phyloP scores from a whole-genome alignment of 148 eudicot species.

The Chenopodium suecicum region DNA sequence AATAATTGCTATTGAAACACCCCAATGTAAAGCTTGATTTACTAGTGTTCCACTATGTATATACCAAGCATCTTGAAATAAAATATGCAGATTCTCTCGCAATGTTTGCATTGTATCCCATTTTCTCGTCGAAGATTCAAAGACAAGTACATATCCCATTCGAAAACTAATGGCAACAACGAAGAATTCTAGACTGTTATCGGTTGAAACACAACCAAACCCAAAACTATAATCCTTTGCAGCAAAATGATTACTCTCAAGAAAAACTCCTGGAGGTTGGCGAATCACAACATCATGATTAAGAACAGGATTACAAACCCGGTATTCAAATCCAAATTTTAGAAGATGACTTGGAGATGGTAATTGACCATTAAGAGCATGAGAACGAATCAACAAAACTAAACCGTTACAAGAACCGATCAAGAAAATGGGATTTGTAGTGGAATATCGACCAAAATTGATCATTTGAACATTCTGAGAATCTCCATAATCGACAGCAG shows the following conservation, averaged over 20 bases:
- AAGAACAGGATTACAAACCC: not conserved
- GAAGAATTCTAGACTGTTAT: not conserved
- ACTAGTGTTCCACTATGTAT: not conserved
- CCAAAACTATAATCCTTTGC: not conserved
- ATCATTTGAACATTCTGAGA: too few relatives aligned
- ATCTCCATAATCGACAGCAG: too few relatives aligned
- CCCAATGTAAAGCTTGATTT: constrained; percentile 1
- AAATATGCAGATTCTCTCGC: not conserved
- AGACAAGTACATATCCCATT: not conserved
- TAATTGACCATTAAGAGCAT: too few relatives aligned
- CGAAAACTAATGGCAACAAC: not conserved
- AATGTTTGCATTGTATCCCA: not conserved
- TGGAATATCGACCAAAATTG: too few relatives aligned
- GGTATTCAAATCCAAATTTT: not conserved
- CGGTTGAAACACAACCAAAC: not conserved
- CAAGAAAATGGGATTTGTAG: too few relatives aligned
- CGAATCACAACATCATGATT: not conserved
- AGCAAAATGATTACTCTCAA: too few relatives aligned
- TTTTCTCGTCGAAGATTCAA: not conserved
- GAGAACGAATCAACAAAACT: not conserved
- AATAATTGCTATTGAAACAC: not conserved
- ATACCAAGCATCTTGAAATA: not conserved
- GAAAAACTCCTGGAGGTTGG: not conserved
- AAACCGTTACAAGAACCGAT: not conserved
- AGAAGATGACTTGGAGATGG: too few relatives aligned